These are phyloP conservation scores for Phytophthora agathidicida DNA, from an alignment of 352 stramenopile genomes.

Conservation along the genomic window DNA sequence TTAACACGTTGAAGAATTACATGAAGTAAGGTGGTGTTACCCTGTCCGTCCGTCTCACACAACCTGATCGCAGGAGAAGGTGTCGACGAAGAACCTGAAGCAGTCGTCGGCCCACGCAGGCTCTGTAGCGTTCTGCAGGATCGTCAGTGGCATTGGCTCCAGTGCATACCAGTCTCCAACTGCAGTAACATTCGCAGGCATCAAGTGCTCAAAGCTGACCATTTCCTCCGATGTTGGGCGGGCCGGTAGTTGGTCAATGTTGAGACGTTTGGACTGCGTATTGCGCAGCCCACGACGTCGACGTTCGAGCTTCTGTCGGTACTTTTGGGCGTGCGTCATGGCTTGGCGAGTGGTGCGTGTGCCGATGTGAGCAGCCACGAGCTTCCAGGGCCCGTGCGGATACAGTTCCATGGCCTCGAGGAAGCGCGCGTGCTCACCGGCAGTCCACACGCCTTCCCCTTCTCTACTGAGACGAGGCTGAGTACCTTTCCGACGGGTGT, in stretches of 20 bases:
- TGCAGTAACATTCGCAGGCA: not conserved
- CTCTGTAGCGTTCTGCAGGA: not conserved
- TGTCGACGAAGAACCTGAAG: conserved; percentile 39
- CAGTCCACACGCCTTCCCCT: conserved; percentile 47
- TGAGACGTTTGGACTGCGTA: conserved; percentile 2
- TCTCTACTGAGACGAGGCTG: conserved; percentile 39
- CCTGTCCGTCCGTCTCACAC: too few species aligned
- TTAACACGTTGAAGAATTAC: not conserved
- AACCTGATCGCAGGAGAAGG: conserved; percentile 31
- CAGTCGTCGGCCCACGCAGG: conserved; percentile 30
- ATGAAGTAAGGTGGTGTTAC: not conserved
- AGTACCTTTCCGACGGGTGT: conserved; percentile 17
- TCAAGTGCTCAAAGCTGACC: conserved; percentile 22
- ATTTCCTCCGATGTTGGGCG: not conserved
- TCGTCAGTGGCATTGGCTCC: conserved; percentile 3
- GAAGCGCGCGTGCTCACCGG: conserved; percentile 50
- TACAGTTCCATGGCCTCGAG: conserved; percentile 51
- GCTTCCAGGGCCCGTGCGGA: conserved; percentile 59
- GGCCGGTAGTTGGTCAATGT: not conserved
- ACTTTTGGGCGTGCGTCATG: conserved; percentile 56
- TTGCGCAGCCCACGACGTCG: conserved; percentile 32
- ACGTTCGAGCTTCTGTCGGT: conserved; percentile 50
- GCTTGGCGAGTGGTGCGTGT: conserved; percentile 53
- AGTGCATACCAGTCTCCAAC: not conserved
- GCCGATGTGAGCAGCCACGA: conserved; percentile 49